Base-by-base conservation (phyloP, 2,329 filamentous ascomycete species). In the Ceratocystis harringtonii region DNA sequence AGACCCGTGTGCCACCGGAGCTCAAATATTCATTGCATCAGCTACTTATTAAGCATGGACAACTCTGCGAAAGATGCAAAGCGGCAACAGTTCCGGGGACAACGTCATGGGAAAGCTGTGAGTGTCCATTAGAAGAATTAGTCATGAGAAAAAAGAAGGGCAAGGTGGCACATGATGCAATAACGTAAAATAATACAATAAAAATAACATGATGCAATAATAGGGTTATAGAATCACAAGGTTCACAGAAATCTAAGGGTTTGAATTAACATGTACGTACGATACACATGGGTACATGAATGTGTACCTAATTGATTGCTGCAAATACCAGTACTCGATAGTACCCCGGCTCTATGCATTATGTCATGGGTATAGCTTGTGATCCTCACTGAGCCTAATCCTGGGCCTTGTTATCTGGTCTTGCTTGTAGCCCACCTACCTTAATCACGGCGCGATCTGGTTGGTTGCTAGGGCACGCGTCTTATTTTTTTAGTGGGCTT, bases 41-140 rank as follows among this genome's bases (percentile, higher is more conserved):
- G 68, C 73, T 84, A 3, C 78, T 84, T 66, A 80, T 83, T 25
- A 74, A 75, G 7, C 81, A 83, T 67, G 81, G 81, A 0, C 76
- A 80, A 68, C 72, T 71, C 1, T 83, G 81, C 66, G 72, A 72
- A 41, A 75, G 57, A 25, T 58, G 55, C 83, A 81, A 70, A 75
- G 74, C 65, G 73, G 75, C 62, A 73, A 70, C 30, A 89, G 79
- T 30, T 81, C 80, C 0, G 90, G 87, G 85, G 78, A 84, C 2
- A 76, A 83, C 17, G 81, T 71, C 1, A 70, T 60, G 55, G 36
- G 62, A 58, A n/a, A 57, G 44, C 2, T 50, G 55, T 60, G 28
- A 15, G 19, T 57, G 52, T 30, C 52, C 52, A 30, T 57, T 57
- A 17, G 52, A 57, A 28, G 22, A 30, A 8, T 30, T 57, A 17